Evolutionary conservation across 2,329 filamentous ascomycete genomes (phyloP), one percentile per base, ranked within the genome.

Genomic region (Colletotrichum musae): DNA sequence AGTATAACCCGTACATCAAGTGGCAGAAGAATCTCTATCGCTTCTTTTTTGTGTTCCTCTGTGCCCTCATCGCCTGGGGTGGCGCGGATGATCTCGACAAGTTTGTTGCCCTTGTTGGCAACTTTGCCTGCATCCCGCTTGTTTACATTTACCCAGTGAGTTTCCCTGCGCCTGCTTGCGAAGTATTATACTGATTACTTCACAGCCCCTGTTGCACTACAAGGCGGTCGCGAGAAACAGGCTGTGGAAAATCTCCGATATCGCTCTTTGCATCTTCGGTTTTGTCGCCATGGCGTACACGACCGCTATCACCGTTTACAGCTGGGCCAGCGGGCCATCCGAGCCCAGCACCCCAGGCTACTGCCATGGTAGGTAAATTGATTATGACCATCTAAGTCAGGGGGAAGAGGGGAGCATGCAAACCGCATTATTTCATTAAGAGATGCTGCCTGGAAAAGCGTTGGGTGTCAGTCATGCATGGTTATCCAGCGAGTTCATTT

Each of bases 11-110:
- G 0, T 96, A 94, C 78, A 97, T 99, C 85, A 99, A 99, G 85
- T 99, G 96, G 96, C 93, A 98, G 87, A 99, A 99, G 90, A 99
- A 99, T 75, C 85, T 92, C 41, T 99, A 97, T 85, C 92, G 96
- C 63, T 99, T 98, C 86, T 91, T 95, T 77, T 90, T 98, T 71
- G 96, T 98, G 58, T 89, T 93, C 76, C 81, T 96, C 26, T 98
- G 96, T 77, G 93, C 95, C 0, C 82, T 91, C 68, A 92, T 99
- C 73, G 95, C 95, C 2, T 99, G 94, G 94, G 91, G 92, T 52
- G 96, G 96, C 71, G 95, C 96, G 3, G 93, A 94, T 73, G 92
- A 98, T 81, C 84, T 99, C 63, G 96, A 99, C 79, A 90, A 91
- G 71, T 94, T 94, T 72, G 92, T 94, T 13, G 89, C 92, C 0